Conservation (phyloP, 768 basidiomycete genomes). For the Lepiota subincarnata region DNA sequence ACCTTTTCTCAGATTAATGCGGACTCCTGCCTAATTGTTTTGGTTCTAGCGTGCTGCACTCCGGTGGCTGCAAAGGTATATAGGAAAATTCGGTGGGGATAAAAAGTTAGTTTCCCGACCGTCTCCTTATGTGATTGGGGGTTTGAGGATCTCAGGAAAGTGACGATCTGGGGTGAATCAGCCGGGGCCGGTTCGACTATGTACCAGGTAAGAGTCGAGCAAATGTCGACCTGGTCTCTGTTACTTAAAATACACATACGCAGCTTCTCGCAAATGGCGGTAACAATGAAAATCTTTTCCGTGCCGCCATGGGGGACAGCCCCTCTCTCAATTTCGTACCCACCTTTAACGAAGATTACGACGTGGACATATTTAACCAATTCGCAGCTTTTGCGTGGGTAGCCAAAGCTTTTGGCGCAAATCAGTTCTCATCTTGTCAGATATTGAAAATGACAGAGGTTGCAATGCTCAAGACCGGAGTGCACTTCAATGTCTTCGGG, state of each 20-base stretch:
- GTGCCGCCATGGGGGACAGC: conserved; percentile 40
- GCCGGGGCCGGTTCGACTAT: conserved; percentile 39
- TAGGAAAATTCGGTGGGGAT: conserved; percentile 34
- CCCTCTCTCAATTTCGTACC: conserved; percentile 36
- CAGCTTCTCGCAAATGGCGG: conserved; percentile 38
- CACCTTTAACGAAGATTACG: conserved; percentile 27
- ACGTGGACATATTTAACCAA: conserved; percentile 30
- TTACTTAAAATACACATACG: background rate
- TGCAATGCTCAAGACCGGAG: conserved; percentile 19
- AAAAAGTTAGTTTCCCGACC: conserved; percentile 18
- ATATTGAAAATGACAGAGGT: conserved; percentile 20
- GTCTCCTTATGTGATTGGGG: background rate
- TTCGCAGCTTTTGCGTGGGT: conserved; percentile 33
- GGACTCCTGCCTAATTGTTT: background rate
- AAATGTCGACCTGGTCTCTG: background rate
- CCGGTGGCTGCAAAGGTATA: conserved; percentile 35
- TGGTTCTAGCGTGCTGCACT: conserved; percentile 28
- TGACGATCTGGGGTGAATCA: conserved; percentile 41
- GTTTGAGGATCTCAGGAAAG: conserved; percentile 26
- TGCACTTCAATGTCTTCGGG: conserved; percentile 30
- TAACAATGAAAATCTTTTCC: conserved; percentile 33
- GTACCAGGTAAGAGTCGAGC: conserved; percentile 28
- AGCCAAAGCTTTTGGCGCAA: background rate
- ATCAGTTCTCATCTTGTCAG: background rate
- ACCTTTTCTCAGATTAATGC: background rate